Percentiles rank a stretch among this genome's conserved stretches.
These are phyloP conservation scores for Gardenia jasminoides DNA, from an alignment of 257 asterid species.

Conservation along the genomic window DNA sequence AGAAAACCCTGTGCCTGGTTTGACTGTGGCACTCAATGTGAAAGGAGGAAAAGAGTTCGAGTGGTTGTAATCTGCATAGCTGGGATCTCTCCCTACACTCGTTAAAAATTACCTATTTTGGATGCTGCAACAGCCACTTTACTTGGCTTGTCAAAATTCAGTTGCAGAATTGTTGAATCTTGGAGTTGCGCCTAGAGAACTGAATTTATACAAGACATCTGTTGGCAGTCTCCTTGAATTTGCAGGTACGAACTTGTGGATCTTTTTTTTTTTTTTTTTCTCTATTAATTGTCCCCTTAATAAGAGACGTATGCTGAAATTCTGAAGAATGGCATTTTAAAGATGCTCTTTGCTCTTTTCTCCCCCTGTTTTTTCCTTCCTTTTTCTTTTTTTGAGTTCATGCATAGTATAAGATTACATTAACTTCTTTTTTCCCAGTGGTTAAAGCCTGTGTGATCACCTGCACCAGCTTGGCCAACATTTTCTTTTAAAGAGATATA, in stretches of 20 bases:
- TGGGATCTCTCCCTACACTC: slow-evolving; percentile 1
- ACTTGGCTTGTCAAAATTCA: slow-evolving; percentile 66
- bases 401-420: neutral
- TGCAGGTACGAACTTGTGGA: slow-evolving; percentile 40
- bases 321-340: neutral
- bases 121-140: slow-evolving; percentile 59
- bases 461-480: neutral
- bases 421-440: neutral
- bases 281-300: too few relatives aligned
- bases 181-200: slow-evolving; percentile 37
- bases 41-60: slow-evolving; percentile 25
- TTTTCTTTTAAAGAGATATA: neutral
- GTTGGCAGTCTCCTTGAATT: slow-evolving; percentile 55
- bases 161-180: slow-evolving; percentile 34
- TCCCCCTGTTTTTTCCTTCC: too few relatives aligned
- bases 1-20: slow-evolving; percentile 58
- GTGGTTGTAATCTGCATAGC: neutral
- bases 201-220: slow-evolving; percentile 53
- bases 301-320: too few relatives aligned
- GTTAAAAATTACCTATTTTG: slow-evolving; percentile 11
- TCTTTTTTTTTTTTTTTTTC: neutral
- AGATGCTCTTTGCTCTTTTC: neutral
- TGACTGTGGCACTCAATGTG: slow-evolving; percentile 53
- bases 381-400: neutral
- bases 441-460: neutral